Evolutionary conservation across 2,329 filamentous ascomycete species (phyloP).

Genomic region (Paraphoma chrysanthemicola): DNA sequence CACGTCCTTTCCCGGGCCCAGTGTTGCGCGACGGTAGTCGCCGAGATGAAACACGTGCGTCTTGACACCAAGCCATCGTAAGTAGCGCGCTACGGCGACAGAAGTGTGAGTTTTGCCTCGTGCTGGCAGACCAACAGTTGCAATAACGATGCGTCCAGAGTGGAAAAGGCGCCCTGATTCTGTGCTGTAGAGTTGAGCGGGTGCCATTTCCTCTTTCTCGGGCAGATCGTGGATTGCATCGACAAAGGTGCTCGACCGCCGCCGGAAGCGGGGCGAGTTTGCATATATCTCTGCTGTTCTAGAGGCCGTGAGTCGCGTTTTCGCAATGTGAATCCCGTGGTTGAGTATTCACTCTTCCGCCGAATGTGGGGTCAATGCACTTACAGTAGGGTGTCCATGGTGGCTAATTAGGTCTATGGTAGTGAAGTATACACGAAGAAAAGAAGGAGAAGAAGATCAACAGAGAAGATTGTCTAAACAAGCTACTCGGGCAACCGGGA

Average conservation of each 20-base stretch:
- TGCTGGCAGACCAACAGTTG: constrained; percentile 93
- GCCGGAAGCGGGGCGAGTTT: constrained; percentile 86
- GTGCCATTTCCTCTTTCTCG: constrained; percentile 83
- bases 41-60: constrained; percentile 97
- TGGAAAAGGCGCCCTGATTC: constrained; percentile 97
- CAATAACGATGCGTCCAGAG: constrained; percentile 95
- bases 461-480: constrained; percentile 7
- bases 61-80: constrained; percentile 97
- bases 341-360: constrained; percentile 11
- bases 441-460: constrained; percentile 10
- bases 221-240: constrained; percentile 96
- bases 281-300: constrained; percentile 92
- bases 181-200: constrained; percentile 96
- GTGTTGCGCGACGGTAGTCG: constrained; percentile 91
- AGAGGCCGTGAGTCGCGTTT: constrained; percentile 24
- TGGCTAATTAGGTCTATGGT: constrained; percentile 16
- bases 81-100: constrained; percentile 91
- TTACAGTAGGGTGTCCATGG: constrained; percentile 70
- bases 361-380: constrained; percentile 43
- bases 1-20: constrained; percentile 82
- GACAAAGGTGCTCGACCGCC: constrained; percentile 94
- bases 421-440: constrained; percentile 3
- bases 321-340: constrained; percentile 5
- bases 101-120: constrained; percentile 98
- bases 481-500: background rate